Percentiles rank a stretch among this genome's conserved stretches.
Conservation (phyloP, 768 basidiomycete genomes). For the Clitopilus hobsonii region DNA sequence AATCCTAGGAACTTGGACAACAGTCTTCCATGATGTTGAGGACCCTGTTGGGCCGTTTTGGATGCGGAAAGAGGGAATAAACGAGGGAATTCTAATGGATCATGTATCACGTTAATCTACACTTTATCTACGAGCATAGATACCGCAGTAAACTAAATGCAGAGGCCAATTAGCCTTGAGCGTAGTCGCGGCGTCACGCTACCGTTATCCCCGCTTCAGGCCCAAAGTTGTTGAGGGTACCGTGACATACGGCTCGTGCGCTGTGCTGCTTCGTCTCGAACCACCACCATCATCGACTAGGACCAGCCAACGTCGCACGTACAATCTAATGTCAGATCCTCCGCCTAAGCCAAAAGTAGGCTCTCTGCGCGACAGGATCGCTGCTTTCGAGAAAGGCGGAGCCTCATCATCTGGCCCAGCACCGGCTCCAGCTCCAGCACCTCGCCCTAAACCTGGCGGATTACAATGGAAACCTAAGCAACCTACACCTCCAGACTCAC, state of each 20-base stretch:
- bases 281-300: conserved; percentile 11
- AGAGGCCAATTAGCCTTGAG: too few species aligned
- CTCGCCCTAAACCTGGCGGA: conserved; percentile 63
- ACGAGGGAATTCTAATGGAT: conserved; percentile 10
- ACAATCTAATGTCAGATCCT: conserved; percentile 51
- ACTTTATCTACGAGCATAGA: not conserved
- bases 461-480: conserved; percentile 71
- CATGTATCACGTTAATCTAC: conserved; percentile 10
- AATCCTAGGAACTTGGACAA: conserved; percentile 49
- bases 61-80: conserved; percentile 18
- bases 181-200: not conserved
- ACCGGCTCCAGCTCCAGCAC: conserved; percentile 40
- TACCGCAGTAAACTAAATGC: not conserved
- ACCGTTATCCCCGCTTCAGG: conserved; percentile 1
- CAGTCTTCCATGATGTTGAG: conserved; percentile 36
- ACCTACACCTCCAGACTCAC: conserved; percentile 45
- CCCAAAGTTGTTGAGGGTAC: not conserved
- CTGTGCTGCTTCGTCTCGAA: conserved; percentile 7
- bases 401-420: conserved; percentile 26
- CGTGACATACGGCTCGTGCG: not conserved
- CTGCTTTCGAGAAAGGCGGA: conserved; percentile 75
- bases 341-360: conserved; percentile 65
- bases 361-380: conserved; percentile 84
- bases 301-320: not conserved
- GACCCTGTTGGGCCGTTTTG: conserved; percentile 42